Evolutionary conservation across 495 filamentous ascomycete species (phyloP).

Genomic region (Peziza echinospora): DNA sequence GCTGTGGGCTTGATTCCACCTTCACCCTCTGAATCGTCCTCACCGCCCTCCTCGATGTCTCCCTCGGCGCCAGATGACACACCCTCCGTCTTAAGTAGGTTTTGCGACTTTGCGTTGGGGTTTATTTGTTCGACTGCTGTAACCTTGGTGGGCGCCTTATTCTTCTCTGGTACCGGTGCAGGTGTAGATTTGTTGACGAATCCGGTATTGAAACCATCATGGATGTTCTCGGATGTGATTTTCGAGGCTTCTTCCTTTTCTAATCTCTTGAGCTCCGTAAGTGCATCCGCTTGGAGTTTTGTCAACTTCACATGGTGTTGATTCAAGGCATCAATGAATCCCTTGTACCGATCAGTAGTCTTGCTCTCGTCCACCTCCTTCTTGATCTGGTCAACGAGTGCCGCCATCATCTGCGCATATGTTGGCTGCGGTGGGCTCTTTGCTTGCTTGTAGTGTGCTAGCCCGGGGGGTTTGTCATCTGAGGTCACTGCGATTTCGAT

Average conservation of each 20-base stretch:
- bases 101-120: slow-evolving; percentile 20
- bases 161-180: slow-evolving; percentile 17
- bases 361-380: slow-evolving; percentile 55
- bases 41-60: slow-evolving; percentile 31
- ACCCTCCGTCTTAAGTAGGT: slow-evolving; percentile 2
- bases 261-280: slow-evolving; percentile 49
- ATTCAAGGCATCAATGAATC: slow-evolving; percentile 53
- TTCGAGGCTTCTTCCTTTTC: slow-evolving; percentile 74
- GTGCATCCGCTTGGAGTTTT: slow-evolving; percentile 51
- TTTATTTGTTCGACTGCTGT: slow-evolving; percentile 63
- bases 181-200: slow-evolving; percentile 40
- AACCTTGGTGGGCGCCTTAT: slow-evolving; percentile 24
- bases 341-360: slow-evolving; percentile 37
- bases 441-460: neutral
- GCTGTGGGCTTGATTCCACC: slow-evolving; percentile 51
- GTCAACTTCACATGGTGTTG: slow-evolving; percentile 56
- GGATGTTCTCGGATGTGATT: slow-evolving; percentile 81
- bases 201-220: slow-evolving; percentile 79
- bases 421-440: slow-evolving; percentile 36
- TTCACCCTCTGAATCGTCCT: slow-evolving; percentile 37
- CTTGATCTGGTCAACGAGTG: slow-evolving; percentile 82
- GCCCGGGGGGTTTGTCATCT: neutral
- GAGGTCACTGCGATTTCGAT: slow-evolving; percentile 45
- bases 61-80: slow-evolving; percentile 38
- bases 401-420: slow-evolving; percentile 90